These are phyloP conservation scores for Fusarium tuaranense DNA, from an alignment of 2,329 filamentous ascomycete species.

Conservation along the genomic window DNA sequence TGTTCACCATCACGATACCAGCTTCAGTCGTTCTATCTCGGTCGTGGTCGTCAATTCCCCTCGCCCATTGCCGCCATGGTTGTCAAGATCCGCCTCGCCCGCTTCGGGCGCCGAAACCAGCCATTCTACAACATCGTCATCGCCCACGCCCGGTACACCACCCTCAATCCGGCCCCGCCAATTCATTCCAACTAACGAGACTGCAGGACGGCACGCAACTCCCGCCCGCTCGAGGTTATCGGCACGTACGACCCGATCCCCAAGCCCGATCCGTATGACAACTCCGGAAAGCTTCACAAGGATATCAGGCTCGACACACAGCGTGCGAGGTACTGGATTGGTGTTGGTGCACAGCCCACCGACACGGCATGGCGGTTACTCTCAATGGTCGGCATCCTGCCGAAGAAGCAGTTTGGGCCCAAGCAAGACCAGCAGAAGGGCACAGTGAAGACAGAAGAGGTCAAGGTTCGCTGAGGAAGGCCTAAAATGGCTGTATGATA, in stretches of 20 bases:
- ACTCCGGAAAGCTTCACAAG: slow-evolving; percentile 81
- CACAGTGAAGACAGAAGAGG: slow-evolving; percentile 41
- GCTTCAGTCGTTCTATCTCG: slow-evolving; percentile 6
- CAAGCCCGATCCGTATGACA: slow-evolving; percentile 69
- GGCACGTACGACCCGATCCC: slow-evolving; percentile 80
- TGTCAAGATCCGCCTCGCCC: slow-evolving; percentile 90
- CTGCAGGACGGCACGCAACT: slow-evolving; percentile 83
- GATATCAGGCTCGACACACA: slow-evolving; percentile 88
- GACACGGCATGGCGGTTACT: slow-evolving; percentile 90
- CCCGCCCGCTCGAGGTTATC: slow-evolving; percentile 92
- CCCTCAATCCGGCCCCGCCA: not conserved
- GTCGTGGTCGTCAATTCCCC: slow-evolving; percentile 30
- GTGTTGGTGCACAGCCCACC: slow-evolving; percentile 94
- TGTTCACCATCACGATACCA: slow-evolving; percentile 40
- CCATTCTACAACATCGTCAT: slow-evolving; percentile 99
- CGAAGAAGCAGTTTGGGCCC: slow-evolving; percentile 53
- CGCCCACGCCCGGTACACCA: slow-evolving; percentile 83
- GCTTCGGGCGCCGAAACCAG: slow-evolving; percentile 88
- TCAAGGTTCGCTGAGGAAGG: slow-evolving; percentile 46
- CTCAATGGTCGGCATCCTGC: slow-evolving; percentile 73
- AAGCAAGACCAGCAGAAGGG: slow-evolving; percentile 41
- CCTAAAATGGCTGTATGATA: slow-evolving; percentile 42
- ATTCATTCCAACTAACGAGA: slow-evolving; percentile 1
- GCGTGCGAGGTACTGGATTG: slow-evolving; percentile 94
- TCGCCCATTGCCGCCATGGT: slow-evolving; percentile 72